Evolutionary conservation across 2,329 filamentous ascomycete genomes (phyloP).

Genomic region (Alternaria gaisen): DNA sequence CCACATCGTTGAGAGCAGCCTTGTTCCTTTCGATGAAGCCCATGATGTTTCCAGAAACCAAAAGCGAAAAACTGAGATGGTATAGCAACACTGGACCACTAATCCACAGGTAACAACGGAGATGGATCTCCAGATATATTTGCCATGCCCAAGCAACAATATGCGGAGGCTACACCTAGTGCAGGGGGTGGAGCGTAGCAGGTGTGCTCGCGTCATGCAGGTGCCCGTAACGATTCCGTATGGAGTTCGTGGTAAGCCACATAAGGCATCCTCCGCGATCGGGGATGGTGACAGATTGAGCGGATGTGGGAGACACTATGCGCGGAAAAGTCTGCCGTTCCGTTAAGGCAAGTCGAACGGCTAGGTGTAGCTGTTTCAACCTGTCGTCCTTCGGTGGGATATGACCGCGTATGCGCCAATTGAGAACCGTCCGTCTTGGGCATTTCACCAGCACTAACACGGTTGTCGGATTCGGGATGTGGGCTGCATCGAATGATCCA

Average conservation of each 20-base stretch:
- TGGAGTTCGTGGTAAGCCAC: neutral
- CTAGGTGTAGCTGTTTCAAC: constrained; percentile 6
- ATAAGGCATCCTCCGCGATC: constrained; percentile 2
- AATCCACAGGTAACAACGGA: neutral
- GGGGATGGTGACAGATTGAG: constrained; percentile 2
- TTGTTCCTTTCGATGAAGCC: constrained; percentile 30
- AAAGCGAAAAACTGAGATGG: neutral
- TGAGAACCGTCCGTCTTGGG: constrained; percentile 3
- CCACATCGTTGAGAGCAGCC: constrained; percentile 40
- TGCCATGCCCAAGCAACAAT: neutral
- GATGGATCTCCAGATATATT: constrained; percentile 9
- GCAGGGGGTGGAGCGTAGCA: constrained; percentile 3
- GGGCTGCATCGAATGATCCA: neutral
- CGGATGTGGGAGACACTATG: constrained; percentile 1
- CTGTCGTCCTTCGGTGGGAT: constrained; percentile 14
- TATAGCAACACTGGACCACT: neutral
- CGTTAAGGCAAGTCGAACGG: constrained; percentile 2
- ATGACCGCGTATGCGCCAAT: constrained; percentile 6
- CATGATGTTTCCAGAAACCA: constrained; percentile 14
- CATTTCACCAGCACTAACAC: constrained; percentile 2
- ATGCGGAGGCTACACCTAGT: neutral
- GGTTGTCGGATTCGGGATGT: constrained; percentile 9
- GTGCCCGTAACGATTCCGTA: constrained; percentile 4
- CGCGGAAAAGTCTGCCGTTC: constrained; percentile 2
- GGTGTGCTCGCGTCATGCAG: constrained; percentile 16